phyloP scores from a whole-genome alignment of 768 basidiomycete genomes.

The Megacollybia marginata region DNA sequence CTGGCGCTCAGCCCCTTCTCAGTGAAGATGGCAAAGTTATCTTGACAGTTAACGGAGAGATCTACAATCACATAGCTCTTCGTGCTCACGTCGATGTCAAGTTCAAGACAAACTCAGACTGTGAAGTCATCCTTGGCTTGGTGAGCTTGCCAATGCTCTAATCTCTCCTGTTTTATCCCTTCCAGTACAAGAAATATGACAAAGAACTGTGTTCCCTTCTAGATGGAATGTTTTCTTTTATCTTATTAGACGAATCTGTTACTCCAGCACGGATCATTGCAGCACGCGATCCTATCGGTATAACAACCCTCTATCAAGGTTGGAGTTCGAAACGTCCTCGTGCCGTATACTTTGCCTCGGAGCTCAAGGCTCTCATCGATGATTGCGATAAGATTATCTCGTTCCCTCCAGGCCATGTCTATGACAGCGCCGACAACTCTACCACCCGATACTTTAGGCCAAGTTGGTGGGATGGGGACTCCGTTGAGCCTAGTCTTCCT shows the following conservation, averaged over 20 bases:
- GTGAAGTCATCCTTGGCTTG: conserved; percentile 92
- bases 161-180: conserved; percentile 3
- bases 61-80: conserved; percentile 92
- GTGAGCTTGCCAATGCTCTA: conserved; percentile 33
- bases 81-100: conserved; percentile 60
- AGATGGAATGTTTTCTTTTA: conserved; percentile 99
- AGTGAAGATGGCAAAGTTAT: conserved; percentile 79
- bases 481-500: conserved; percentile 53
- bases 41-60: conserved; percentile 96
- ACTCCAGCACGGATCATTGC: conserved; percentile 88
- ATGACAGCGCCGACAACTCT: conserved; percentile 75
- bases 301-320: conserved; percentile 98
- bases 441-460: conserved; percentile 85
- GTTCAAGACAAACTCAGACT: conserved; percentile 98
- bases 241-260: conserved; percentile 89
- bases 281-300: conserved; percentile 94
- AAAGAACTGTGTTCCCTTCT: conserved; percentile 71
- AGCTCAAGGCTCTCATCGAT: conserved; percentile 84
- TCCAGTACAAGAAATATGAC: conserved; percentile 78
- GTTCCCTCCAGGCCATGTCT: conserved; percentile 97
- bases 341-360: conserved; percentile 87
- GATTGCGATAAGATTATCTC: conserved; percentile 93
- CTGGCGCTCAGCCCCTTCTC: conserved; percentile 90
- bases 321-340: conserved; percentile 81
- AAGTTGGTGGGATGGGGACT: conserved; percentile 84